Conservation (phyloP, 75 land plant genomes). For the Chamaecyparis obtusa region DNA sequence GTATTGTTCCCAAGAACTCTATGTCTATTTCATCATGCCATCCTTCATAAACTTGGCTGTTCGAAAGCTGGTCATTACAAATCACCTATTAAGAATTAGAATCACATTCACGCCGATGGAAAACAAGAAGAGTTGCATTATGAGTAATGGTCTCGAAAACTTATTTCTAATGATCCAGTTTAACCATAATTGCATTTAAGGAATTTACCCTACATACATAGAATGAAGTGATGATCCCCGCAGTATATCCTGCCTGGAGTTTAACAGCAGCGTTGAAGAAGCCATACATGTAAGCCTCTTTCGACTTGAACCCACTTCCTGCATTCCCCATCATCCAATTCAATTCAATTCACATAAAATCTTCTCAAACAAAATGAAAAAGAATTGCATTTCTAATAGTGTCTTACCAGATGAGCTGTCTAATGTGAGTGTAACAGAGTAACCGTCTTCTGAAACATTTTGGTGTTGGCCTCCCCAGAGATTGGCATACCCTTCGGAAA, state of each 20-base stretch:
- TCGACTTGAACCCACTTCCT: too few relatives aligned
- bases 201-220: conserved; percentile 2
- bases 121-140: too few relatives aligned
- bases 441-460: conserved; percentile 24
- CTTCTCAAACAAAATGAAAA: too few relatives aligned
- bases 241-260: conserved; percentile 22
- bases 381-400: neutral
- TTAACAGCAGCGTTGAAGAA: conserved; percentile 31
- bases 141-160: too few relatives aligned
- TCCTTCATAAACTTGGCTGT: conserved; percentile 3
- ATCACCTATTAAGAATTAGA: neutral
- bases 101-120: too few relatives aligned
- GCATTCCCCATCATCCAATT: neutral
- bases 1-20: too few relatives aligned
- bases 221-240: conserved; percentile 20
- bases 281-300: too few relatives aligned
- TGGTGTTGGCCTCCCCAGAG: conserved; percentile 70
- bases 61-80: neutral
- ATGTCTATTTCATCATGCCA: conserved; percentile 17
- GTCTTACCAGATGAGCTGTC: conserved; percentile 50
- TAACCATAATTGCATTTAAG: neutral
- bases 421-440: conserved; percentile 50
- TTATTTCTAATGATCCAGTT: too few relatives aligned
- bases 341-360: too few relatives aligned
- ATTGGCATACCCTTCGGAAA: conserved; percentile 35